Evolutionary conservation across 176 grass and related monocot species (phyloP).

Genomic region (Carex littledalei): DNA sequence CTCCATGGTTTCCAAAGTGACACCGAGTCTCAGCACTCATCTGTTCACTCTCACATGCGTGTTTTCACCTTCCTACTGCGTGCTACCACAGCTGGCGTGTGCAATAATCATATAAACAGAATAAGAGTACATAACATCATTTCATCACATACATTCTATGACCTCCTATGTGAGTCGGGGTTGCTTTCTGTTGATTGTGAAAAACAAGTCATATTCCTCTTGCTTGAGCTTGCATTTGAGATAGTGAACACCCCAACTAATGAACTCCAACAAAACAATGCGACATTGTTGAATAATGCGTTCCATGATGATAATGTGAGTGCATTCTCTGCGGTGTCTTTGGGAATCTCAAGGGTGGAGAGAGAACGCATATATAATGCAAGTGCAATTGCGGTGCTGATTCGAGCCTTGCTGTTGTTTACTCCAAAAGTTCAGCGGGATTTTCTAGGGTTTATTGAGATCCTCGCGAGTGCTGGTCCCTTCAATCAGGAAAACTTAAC

Average conservation of each 20-base stretch:
- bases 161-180: slow-evolving; percentile 89
- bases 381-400: slow-evolving; percentile 72
- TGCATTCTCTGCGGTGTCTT: slow-evolving; percentile 54
- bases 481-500: slow-evolving; percentile 99
- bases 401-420: slow-evolving; percentile 79
- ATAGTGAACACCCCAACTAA: slow-evolving; percentile 72
- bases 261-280: slow-evolving; percentile 49
- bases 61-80: slow-evolving; percentile 85
- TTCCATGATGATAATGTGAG: slow-evolving; percentile 41
- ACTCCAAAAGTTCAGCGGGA: slow-evolving; percentile 93
- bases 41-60: slow-evolving; percentile 58
- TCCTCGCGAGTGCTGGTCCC: slow-evolving; percentile 67
- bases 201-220: slow-evolving; percentile 85
- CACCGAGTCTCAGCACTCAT: slow-evolving; percentile 37
- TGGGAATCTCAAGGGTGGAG: slow-evolving; percentile 82
- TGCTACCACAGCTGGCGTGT: slow-evolving; percentile 85
- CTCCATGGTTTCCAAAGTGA: slow-evolving; percentile 83
- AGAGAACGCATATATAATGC: slow-evolving; percentile 84
- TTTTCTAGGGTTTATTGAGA: slow-evolving; percentile 83
- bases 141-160: slow-evolving; percentile 86
- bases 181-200: slow-evolving; percentile 91
- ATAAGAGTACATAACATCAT: slow-evolving; percentile 81
- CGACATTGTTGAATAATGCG: slow-evolving; percentile 29
- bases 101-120: slow-evolving; percentile 84
- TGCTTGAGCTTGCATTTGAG: slow-evolving; percentile 99